Evolutionary conservation across 441 rosid species (phyloP), one percentile per base, ranked within the genome.

Genomic region (Kokia cookei): DNA sequence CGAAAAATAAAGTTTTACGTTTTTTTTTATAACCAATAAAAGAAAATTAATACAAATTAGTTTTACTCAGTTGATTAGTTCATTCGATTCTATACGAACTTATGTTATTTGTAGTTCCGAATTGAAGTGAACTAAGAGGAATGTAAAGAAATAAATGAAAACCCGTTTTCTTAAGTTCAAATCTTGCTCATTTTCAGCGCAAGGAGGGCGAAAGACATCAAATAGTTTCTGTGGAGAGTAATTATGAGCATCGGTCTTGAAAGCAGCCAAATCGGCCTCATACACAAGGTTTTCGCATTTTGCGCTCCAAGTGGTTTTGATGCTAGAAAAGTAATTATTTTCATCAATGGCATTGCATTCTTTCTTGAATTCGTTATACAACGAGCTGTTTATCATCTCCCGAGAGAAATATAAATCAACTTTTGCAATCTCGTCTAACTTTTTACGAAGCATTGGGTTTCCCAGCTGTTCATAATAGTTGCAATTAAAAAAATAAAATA

Each of bases 391-490:
- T 1, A 66, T 27, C 57, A 66, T 7, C 32, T 22, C 40, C 1
- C 6, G 17, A 4, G 71, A 47, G 14, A 47, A 27, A 27, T 14
- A 27, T 7, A 66, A 48, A 13, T 66, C 71, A 8, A 1, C 7
- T 26, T 40, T 47, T 48, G 71, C 57, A 2, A 48, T 5, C 13
- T 13, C 0, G 40, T 66, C 71, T 15, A 66, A 24, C 71, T 66
- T 66, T 66, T 7, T 8, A 6, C 71, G 55, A 7, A 66, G 71
- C 71, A 66, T 3, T 66, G 71, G 71, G 40, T 66, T 66, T 15
- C 71, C 58, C 58, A 66, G 4, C 71, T 66, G 54, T 45, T 45
- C 2, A 9, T 12, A 42, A 63, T 11, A 2, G 17, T 22, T 29
- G 3, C 32, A 29, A 29, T 29, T 14, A 5, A 2, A 43, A 29